phyloP scores from a whole-genome alignment of 306 rosid genomes.

The Trifolium fragiferum region DNA sequence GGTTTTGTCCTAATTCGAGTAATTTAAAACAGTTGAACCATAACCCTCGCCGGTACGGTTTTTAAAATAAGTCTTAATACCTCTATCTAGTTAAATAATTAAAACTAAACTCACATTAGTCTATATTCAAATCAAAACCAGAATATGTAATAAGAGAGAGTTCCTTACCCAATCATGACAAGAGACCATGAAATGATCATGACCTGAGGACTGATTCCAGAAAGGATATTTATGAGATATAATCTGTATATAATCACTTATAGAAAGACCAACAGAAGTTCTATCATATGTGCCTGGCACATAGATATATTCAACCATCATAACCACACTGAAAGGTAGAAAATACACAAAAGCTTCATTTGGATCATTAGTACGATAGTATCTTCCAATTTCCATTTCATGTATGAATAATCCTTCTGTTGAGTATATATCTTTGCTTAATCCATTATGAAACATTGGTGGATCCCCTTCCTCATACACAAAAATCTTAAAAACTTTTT shows the following conservation, averaged over 20 bases:
- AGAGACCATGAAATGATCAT: conserved; percentile 71
- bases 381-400: conserved; percentile 58
- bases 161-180: conserved; percentile 65
- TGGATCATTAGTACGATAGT: conserved; percentile 56
- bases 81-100: too few species aligned
- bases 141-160: neutral
- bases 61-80: too few species aligned
- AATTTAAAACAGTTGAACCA: neutral
- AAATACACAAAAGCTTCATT: conserved; percentile 55
- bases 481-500: conserved; percentile 60
- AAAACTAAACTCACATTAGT: too few species aligned
- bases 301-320: conserved; percentile 52
- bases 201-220: conserved; percentile 62
- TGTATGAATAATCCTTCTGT: conserved; percentile 61
- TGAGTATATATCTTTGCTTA: conserved; percentile 55
- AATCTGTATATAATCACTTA: conserved; percentile 50
- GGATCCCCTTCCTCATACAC: conserved; percentile 72
- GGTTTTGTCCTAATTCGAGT: neutral
- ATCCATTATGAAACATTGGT: conserved; percentile 59
- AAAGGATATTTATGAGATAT: conserved; percentile 54
- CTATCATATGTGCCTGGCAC: neutral
- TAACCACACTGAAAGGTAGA: conserved; percentile 60
- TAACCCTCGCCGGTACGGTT: too few species aligned
- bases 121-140: too few species aligned
- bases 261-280: conserved; percentile 29